Evolutionary conservation across 164 flowering plant genomes (phyloP), one percentile per base, ranked within the genome.

Genomic region (Stephania yunnanensis): DNA sequence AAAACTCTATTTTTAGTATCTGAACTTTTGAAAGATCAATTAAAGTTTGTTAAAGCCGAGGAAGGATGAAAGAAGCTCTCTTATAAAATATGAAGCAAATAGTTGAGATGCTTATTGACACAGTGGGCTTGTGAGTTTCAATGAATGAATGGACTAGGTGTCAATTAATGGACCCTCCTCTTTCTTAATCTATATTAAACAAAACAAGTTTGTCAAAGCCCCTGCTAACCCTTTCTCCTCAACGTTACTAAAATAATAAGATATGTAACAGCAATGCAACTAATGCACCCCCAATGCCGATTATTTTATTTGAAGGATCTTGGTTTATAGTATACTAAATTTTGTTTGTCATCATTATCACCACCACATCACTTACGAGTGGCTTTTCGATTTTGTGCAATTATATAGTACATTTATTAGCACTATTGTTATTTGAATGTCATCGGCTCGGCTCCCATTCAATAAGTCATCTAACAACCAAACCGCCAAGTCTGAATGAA

Each of bases 281-380:
- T 58, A 19, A 58, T 58, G 64, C 64, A 58, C 64, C 64, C 64
- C 64, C n/a, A 19, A 58, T 15, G 20, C 19, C 64, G n/a, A 58
- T 58, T 58, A 58, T 58, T 58, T 58, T 58, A 58, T 58, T 15
- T 58, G 64, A 58, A 58, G 64, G 64, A 58, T 58, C 64, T 58
- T 58, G 64, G n/a, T 58, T 58, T 58, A 15, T 15, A 58, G 1
- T 19, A 58, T 58, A 58, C 64, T 15, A 58, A 7, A 50, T 50
- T 50, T 50, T 50, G 53, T 11, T 48, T 12, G 15, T 50, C 12
- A 50, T 50, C 20, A 58, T 58, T 58, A n/a, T 15, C 64, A 58
- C 5, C 70, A 22, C 36, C 44, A 68, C 44, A 36, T 36, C n/a
- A 5, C 71, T 10, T 68, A 10, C 42, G 42, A 4, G 42, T 36